A percentile compares a stretch with the other conserved stretches of the same genome.
Conservation (phyloP, 2,329 filamentous ascomycete genomes). For the Trichoderma polysporum region DNA sequence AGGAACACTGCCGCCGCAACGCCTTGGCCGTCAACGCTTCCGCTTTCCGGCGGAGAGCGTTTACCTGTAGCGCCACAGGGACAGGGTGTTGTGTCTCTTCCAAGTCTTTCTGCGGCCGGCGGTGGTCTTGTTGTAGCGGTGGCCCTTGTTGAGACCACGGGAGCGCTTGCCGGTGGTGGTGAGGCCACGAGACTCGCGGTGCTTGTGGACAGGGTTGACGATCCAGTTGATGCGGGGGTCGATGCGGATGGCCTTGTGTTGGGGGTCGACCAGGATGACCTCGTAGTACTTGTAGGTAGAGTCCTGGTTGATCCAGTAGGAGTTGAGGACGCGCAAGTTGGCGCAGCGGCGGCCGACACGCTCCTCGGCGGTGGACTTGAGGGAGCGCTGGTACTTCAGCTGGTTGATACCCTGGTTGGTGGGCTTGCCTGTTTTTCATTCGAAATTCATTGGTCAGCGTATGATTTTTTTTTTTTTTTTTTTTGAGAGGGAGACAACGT, state of each 20-base stretch:
- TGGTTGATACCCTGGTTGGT: constrained; percentile 99
- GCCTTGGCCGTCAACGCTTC: constrained; percentile 4
- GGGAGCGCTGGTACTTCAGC: constrained; percentile 99
- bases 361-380: constrained; percentile 97
- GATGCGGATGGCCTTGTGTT: constrained; percentile 99
- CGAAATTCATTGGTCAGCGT: neutral
- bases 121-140: constrained; percentile 98
- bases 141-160: constrained; percentile 98
- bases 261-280: constrained; percentile 98
- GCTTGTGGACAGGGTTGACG: constrained; percentile 99
- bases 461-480: neutral
- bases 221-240: constrained; percentile 99
- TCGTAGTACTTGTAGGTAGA: constrained; percentile 99
- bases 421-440: constrained; percentile 75
- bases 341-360: constrained; percentile 98
- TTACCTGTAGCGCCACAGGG: constrained; percentile 97
- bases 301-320: constrained; percentile 99
- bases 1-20: constrained; percentile 1
- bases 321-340: constrained; percentile 99
- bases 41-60: constrained; percentile 24
- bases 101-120: constrained; percentile 99
- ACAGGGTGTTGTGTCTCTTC: constrained; percentile 99
- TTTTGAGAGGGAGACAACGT: neutral
- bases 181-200: constrained; percentile 96
- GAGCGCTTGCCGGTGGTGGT: constrained; percentile 99